Evolutionary conservation across 108 stramenopile genomes (phyloP), one percentile per base, ranked within the genome.

Genomic region (Skeletonema marinoi): DNA sequence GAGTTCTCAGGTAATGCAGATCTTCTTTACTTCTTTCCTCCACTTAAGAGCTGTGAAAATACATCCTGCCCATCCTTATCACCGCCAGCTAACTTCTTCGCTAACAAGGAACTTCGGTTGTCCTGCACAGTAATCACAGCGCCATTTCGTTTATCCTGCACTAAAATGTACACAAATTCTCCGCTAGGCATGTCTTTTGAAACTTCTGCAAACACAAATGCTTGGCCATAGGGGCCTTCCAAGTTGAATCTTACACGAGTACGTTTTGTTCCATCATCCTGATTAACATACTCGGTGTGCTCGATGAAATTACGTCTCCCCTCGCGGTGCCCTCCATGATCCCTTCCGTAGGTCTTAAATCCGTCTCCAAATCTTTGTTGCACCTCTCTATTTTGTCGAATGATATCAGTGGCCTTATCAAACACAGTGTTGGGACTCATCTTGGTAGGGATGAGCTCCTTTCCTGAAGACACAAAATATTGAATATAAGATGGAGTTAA

Each of bases 281-380:
- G 67, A 54, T 76, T 73, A 11, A 73, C 80, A 79, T 97, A 96
- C 64, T 96, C 85, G 32, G 96, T 94, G 80, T 97, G 96, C 74
- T 98, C 96, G 39, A 98, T 89, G 73, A 97, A 97, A 75, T 97
- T 97, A 10, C 98, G 86, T 10, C 98, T 89, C 29, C 98, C 98
- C 77, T 97, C 98, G 10, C 96, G 96, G 74, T 93, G 93, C 8
- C 96, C 95, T 66, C 96, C 95, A 68, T 92, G 91, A 88, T 97
- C 98, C 36, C 94, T 82, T 5, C 98, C 98, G 78, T 97, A 98
- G n/a, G 83, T 95, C 77, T 97, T 97, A 74, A 98, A 68, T 0
- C 75, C 65, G 6, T 93, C 91, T 14, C 98, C 98, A 78, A 92
- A 98, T 44, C 88, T 87, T 36, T 88, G 87, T 42, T 72, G 68